Conservation (phyloP, 306 rosid species). For the Prinsepia uniflora region DNA sequence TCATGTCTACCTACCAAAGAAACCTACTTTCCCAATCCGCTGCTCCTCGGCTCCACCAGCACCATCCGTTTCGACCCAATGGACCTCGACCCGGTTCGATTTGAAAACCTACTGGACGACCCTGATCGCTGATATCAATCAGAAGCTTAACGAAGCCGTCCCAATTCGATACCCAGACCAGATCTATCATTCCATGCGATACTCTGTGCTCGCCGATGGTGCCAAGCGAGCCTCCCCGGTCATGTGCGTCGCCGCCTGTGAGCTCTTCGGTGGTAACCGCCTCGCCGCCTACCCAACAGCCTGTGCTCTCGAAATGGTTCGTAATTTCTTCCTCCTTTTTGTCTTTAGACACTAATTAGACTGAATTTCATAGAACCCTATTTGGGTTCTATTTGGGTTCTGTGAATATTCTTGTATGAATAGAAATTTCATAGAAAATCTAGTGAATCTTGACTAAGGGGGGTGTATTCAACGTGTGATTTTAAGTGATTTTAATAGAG, state of each 20-base stretch:
- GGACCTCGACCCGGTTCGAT: constrained; percentile 54
- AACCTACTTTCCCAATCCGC: constrained; percentile 28
- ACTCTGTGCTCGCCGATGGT: constrained; percentile 70
- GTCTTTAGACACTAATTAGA: not conserved
- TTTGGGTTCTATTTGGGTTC: not conserved
- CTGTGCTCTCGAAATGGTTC: constrained; percentile 95
- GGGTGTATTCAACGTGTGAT: too few species aligned
- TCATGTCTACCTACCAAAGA: constrained; percentile 31
- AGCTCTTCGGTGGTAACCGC: constrained; percentile 78
- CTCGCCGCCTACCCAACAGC: constrained; percentile 89
- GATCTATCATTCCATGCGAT: constrained; percentile 90
- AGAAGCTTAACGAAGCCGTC: constrained; percentile 76
- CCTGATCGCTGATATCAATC: constrained; percentile 61
- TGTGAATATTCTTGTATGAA: not conserved
- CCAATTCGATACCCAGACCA: constrained; percentile 56
- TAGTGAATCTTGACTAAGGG: not conserved
- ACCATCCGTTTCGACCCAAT: constrained; percentile 29
- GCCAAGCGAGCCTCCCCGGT: constrained; percentile 93
- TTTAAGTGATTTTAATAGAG: too few species aligned
- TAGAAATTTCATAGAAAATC: not conserved
- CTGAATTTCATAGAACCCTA: not conserved
- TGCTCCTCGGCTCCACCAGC: constrained; percentile 45
- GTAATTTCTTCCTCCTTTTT: not conserved
- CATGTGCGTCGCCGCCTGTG: constrained; percentile 88
- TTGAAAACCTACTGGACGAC: constrained; percentile 75